These are phyloP conservation scores for Quercus bicolor DNA, from an alignment of 306 rosid species.

Conservation along the genomic window DNA sequence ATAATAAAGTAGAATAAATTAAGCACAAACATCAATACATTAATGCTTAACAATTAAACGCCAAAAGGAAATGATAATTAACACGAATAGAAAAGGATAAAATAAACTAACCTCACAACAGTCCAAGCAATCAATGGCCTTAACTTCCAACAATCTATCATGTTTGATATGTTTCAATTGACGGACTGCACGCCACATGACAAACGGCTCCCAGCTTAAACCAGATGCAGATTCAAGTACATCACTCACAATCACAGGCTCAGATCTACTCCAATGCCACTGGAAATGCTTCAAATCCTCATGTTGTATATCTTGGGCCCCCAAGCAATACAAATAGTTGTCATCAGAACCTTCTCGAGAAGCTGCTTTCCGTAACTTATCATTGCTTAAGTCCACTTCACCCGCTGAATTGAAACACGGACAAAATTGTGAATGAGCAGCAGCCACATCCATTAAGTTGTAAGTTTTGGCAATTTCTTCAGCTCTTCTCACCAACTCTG, in stretches of 20 bases:
- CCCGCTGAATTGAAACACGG: slow-evolving; percentile 34
- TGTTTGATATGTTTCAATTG: slow-evolving; percentile 40
- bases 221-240: slow-evolving; percentile 71
- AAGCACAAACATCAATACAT: not conserved
- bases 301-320: slow-evolving; percentile 40
- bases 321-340: slow-evolving; percentile 61
- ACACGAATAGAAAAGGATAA: not conserved
- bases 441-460: slow-evolving; percentile 22
- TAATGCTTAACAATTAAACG: not conserved
- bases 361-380: slow-evolving; percentile 51
- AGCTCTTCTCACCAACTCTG: slow-evolving; percentile 55
- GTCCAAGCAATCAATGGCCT: slow-evolving; percentile 79
- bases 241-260: slow-evolving; percentile 78
- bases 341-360: slow-evolving; percentile 56
- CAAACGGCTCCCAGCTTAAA: slow-evolving; percentile 90
- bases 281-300: slow-evolving; percentile 68
- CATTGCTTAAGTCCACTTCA: slow-evolving; percentile 9
- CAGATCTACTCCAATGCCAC: slow-evolving; percentile 80
- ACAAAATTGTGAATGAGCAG: slow-evolving; percentile 32
- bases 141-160: slow-evolving; percentile 46
- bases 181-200: slow-evolving; percentile 96
- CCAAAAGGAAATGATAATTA: not conserved
- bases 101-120: slow-evolving; percentile 72
- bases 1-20: not conserved
- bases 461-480: slow-evolving; percentile 39